Base-by-base conservation (phyloP, 2,329 filamentous ascomycete species). In the Exophiala viscosa region DNA sequence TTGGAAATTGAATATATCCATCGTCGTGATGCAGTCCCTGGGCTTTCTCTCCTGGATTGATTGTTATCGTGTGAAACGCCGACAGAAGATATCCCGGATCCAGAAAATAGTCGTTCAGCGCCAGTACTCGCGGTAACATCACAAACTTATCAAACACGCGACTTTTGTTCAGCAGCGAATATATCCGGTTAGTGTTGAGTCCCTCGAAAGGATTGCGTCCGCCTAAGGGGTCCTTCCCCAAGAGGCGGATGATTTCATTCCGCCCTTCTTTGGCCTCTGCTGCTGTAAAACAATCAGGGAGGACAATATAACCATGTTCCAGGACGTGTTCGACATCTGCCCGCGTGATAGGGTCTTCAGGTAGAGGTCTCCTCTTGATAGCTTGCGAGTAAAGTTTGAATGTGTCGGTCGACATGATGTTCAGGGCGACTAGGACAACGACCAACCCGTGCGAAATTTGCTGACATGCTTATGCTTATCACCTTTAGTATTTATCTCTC, bases 31-130 rank as follows among this genome's bases (percentile, higher is more conserved):
- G 70, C 47, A 72, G 55, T 14, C 61, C 56, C 59, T 73, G 70
- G n/a, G 65, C 58, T 20, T 61, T 62, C 60, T 57, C 69, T n/a
- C 69, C 67, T 1, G 70, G 69, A 41, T 69, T 65, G 54, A 73
- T 73, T 42, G 65, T 64, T 15, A 73, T 71, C 48, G 66, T 71
- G 47, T 71, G 68, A 31, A 70, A 65, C 5, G 66, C 63, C 36
- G 63, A 67, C 14, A 73, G 45, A 15, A 68, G 60, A 42, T 67
- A 72, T 0, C 68, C 69, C 13, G 64, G 60, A 44, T 70, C 69
- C n/a, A 74, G 61, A 51, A 73, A 73, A 52, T 67, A 66, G 23
- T 71, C 66, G 49, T 73, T 73, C 39, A 74, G 62, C 1, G 69
- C 66, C 15, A 72, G 60, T 3, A 73, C 66, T 15, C 64, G 59